These are phyloP conservation scores for Trichosphaerium sp. DNA, from an alignment of 78 protist genomes.

Conservation along the genomic window DNA sequence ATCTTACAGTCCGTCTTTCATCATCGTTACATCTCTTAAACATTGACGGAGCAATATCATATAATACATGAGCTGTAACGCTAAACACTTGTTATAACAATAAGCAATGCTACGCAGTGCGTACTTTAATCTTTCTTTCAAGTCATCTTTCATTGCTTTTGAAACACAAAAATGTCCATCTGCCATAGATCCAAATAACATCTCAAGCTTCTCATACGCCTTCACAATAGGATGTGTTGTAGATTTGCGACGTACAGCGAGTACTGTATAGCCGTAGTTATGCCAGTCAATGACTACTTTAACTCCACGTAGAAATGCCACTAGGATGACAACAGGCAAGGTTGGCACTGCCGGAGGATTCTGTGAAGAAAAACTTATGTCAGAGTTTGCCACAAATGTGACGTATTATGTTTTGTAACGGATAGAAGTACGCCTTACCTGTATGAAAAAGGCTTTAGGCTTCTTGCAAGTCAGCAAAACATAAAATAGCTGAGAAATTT, in stretches of 20 bases:
- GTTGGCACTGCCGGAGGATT: constrained; percentile 94
- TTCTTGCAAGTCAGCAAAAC: constrained; percentile 3
- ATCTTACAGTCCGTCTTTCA: too few species aligned
- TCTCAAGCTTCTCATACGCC: not conserved
- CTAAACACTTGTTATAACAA: too few species aligned
- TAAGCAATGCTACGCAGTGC: too few species aligned
- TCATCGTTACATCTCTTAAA: too few species aligned
- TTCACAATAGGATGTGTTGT: not conserved
- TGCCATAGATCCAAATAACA: constrained; percentile 4
- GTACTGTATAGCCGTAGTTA: constrained; percentile 84
- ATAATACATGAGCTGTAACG: too few species aligned
- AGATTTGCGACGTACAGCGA: constrained; percentile 6
- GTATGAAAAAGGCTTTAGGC: too few species aligned
- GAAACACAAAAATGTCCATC: constrained; percentile 27
- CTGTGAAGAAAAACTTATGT: constrained; percentile 24
- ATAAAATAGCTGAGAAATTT: constrained; percentile 11
- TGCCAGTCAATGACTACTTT: constrained; percentile 90
- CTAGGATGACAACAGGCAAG: constrained; percentile 30
- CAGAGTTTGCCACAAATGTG: not conserved
- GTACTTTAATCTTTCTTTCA: not conserved
- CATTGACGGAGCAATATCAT: too few species aligned
- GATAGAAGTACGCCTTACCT: too few species aligned
- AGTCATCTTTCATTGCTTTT: constrained; percentile 18
- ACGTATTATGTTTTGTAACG: too few species aligned
- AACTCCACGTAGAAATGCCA: constrained; percentile 23